phyloP scores from a whole-genome alignment of 2,329 filamentous ascomycete genomes.

The Plectosphaerella plurivora region DNA sequence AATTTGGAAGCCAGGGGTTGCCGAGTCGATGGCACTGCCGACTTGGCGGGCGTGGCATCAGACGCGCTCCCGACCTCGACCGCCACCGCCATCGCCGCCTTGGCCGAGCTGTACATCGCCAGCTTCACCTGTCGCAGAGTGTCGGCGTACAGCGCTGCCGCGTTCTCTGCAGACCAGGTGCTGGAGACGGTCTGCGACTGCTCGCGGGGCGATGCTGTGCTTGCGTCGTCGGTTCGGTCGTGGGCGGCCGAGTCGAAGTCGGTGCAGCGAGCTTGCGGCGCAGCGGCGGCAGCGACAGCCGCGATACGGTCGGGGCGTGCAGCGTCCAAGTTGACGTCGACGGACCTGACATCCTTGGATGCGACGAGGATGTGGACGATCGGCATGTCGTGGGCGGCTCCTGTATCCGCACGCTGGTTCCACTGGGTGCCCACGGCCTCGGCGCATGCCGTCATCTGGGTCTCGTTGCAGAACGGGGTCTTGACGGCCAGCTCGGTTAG shows the following conservation, averaged over 20 bases:
- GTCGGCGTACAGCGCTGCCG: no score
- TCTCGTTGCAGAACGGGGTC: conserved; percentile 65
- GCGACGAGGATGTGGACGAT: not conserved
- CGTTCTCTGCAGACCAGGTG: no score
- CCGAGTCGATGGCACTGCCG: not conserved
- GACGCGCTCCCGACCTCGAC: no score
- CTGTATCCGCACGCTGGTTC: not conserved
- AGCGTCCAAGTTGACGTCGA: no score
- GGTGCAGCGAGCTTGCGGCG: no score
- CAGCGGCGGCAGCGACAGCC: no score
- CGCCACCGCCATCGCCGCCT: no score
- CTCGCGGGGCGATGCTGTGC: not conserved
- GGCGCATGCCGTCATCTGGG: conserved; percentile 63
- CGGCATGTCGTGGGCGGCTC: not conserved
- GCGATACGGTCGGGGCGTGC: no score
- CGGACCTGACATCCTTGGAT: not conserved
- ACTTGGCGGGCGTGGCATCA: not conserved
- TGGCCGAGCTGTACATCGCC: no score
- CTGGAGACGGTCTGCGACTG: not conserved
- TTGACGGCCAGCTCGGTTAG: conserved; percentile 32
- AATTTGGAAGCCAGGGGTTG: conserved; percentile 5
- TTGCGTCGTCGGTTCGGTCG: no score
- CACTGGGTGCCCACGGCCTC: conserved; percentile 70
- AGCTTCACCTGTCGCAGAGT: no score
- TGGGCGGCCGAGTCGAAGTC: no score